Base-by-base conservation (phyloP, 768 basidiomycete genomes). In the Rhodocollybia butyracea region DNA sequence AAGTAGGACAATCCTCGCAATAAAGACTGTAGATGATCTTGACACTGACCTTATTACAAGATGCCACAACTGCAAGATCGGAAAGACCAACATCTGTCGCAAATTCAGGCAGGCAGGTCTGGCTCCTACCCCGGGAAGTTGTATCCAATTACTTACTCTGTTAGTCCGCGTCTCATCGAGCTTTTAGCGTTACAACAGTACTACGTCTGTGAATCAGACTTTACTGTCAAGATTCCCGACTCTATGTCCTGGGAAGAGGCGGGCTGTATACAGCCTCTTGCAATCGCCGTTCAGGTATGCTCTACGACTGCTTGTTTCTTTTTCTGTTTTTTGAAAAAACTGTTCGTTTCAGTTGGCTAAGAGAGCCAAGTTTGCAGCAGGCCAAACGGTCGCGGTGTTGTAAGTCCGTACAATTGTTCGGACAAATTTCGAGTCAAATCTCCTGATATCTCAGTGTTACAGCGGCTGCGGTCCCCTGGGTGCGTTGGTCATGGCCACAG, bases 391-490 rank as follows among this genome's bases (percentile, higher is more conserved):
- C 19, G 61, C 60, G 11, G 59, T 62, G 17, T 62, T 62, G 59
- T 60, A 50, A 45, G 61, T 58, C 13, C 45, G 31, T n/a, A n/a
- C n/a, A n/a, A n/a, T n/a, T n/a, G n/a, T 19, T 26, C 10, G 17
- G 22, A 22, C n/a, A 10, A 19, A 30, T 46, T 30, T 12, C 26
- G 30, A 21, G 5, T 15, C n/a, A 42, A 4, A 21, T 12, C 39
- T 19, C 24, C 17, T 32, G n/a, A 34, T 15, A 19, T 19, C 26
- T 0, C 3, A 41, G 5, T 41, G 5, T 43, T 11, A 54, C 31
- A 61, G 61, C 27, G 61, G 61, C 12, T 62, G 61, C 32, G 61
- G 61, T 12, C 61, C 61, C 50, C 29, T 62, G n/a, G 61, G 61
- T 5, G 55, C 53, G 12, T 45, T 62, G 19, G 55, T 61, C 1